Evolutionary conservation across 2,329 filamentous ascomycete genomes (phyloP).

Genomic region (Didymella lethalis): DNA sequence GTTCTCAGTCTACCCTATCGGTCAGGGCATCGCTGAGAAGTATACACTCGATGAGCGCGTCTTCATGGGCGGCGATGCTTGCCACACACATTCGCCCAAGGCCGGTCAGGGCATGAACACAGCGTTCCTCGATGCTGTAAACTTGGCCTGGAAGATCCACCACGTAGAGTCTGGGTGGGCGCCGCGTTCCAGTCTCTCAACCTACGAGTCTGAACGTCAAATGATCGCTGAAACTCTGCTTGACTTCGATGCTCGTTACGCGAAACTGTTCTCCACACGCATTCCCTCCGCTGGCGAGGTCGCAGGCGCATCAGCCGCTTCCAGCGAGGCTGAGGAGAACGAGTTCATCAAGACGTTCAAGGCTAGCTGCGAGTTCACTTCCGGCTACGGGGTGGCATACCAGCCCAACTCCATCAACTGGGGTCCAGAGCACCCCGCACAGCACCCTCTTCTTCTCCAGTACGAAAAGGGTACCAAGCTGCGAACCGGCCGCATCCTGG

Average conservation of each 20-base stretch:
- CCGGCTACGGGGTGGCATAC: conserved; percentile 89
- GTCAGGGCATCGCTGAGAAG: conserved; percentile 70
- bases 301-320: conserved; percentile 67
- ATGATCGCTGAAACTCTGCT: conserved; percentile 84
- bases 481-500: conserved; percentile 76
- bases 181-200: conserved; percentile 75
- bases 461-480: conserved; percentile 64
- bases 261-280: conserved; percentile 84
- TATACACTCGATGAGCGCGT: conserved; percentile 71
- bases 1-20: conserved; percentile 72
- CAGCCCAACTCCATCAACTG: conserved; percentile 84
- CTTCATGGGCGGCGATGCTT: conserved; percentile 71
- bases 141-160: conserved; percentile 96
- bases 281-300: conserved; percentile 77
- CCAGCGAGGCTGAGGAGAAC: conserved; percentile 62
- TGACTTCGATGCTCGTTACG: conserved; percentile 87
- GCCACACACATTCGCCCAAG: conserved; percentile 70
- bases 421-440: conserved; percentile 74
- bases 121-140: conserved; percentile 72
- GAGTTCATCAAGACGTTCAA: conserved; percentile 92
- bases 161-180: conserved; percentile 86
- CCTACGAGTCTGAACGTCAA: conserved; percentile 87
- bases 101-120: conserved; percentile 72
- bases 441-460: conserved; percentile 74
- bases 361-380: conserved; percentile 88